Percentiles rank a stretch among this genome's conserved stretches.
Conservation (phyloP, 208 protist species). For the Vickermania spadyakhi region DNA sequence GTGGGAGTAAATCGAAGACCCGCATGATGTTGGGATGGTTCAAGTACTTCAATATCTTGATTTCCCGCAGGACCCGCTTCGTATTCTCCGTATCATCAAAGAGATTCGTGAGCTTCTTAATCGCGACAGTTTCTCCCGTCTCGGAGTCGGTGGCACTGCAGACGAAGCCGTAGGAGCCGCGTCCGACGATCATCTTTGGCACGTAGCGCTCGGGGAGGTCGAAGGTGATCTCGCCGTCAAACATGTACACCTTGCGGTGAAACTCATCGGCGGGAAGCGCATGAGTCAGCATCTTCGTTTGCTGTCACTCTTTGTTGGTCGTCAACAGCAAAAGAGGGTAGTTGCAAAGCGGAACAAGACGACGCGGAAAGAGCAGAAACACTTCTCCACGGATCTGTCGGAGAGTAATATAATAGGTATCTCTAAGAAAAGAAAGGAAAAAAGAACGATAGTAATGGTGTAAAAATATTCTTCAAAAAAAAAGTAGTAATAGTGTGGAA, state of each 20-base stretch:
- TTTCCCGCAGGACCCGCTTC: slow-evolving; percentile 70
- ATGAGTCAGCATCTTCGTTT: slow-evolving; percentile 61
- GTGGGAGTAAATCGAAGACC: slow-evolving; percentile 58
- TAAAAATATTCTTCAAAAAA: no score
- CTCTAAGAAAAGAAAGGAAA: no score
- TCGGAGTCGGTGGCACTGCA: slow-evolving; percentile 60
- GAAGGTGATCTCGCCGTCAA: slow-evolving; percentile 36
- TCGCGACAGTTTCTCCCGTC: slow-evolving; percentile 82
- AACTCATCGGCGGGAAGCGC: slow-evolving; percentile 43
- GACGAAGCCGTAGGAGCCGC: slow-evolving; percentile 86
- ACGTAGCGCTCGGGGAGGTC: slow-evolving; percentile 68
- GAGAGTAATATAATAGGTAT: no score
- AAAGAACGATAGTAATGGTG: no score
- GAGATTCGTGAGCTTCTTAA: slow-evolving; percentile 97
- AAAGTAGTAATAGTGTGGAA: no score
- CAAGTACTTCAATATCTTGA: slow-evolving; percentile 63
- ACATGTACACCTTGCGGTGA: slow-evolving; percentile 69
- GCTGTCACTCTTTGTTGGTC: neutral
- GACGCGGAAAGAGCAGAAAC: no score
- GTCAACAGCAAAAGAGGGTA: no score
- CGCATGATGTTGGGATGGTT: slow-evolving; percentile 78
- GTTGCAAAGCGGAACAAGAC: no score
- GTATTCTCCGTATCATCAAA: slow-evolving; percentile 93
- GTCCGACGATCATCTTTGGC: slow-evolving; percentile 68
- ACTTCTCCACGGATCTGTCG: no score